Base-by-base conservation (phyloP, 1,284 basidiomycete genomes). In the Ustilago cynodontis region DNA sequence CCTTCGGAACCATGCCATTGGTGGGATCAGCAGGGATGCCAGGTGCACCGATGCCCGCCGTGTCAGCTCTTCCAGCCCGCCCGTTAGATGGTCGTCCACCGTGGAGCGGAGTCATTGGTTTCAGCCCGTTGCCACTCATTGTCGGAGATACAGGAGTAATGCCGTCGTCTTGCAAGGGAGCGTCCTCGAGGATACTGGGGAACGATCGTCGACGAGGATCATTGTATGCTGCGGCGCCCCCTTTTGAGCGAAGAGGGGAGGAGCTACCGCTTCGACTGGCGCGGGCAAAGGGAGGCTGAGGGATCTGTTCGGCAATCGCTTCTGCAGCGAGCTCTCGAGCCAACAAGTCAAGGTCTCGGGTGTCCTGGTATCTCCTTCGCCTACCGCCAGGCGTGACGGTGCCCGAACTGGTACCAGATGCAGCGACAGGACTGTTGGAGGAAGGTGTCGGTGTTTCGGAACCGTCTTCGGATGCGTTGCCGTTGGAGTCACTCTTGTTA, bases 301-400 rank as follows among this genome's bases (percentile, higher is more conserved):
- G 65, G 0, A 78, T 20, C 49, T 74, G 68, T 31, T 71, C 71
- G 22, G 69, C 73, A 41, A 78, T 68, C 10, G 78, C 69, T 57
- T 82, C 77, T n/a, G 77, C 80, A 3, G 81, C 79, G 14, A 82
- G 74, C 51, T 82, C 79, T 35, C 74, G 64, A 3, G 79, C 79
- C 16, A 82, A 49, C 28, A 82, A 51, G 31, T 82, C 76, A 18
- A 82, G 51, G n/a, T 81, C 73, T 14, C 81, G 68, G 13, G 81
- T 82, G 39, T 82, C 79, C 33, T 41, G 63, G 41, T 71, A 82
- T 28, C 80, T 57, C 14, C 81, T 61, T 37, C 79, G 56, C 45
- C 75, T 45, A 22, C 69, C 69, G 7, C 64, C 67, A 2, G 68
- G 68, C 9, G 73, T 76, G 31, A 56, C 61, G 8, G 71, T 62